These are phyloP conservation scores for Aspergillus piperis DNA, from an alignment of 2,329 filamentous ascomycete genomes.

Conservation along the genomic window DNA sequence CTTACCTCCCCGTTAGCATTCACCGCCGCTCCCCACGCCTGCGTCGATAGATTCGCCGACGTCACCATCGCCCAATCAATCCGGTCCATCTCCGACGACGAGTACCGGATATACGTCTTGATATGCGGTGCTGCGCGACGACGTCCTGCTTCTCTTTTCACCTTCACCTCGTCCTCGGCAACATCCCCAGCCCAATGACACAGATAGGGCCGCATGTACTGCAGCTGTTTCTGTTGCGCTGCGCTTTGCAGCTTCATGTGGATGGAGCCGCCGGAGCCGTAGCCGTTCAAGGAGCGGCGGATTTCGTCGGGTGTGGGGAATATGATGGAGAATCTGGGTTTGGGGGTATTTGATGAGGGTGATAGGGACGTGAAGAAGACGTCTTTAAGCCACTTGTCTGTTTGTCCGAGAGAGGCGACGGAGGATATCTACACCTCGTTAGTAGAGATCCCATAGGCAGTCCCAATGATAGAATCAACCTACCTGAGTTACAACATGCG, in stretches of 20 bases:
- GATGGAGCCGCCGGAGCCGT: constrained; percentile 74
- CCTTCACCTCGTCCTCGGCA: neutral
- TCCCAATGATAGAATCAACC: neutral
- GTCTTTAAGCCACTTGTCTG: constrained; percentile 70
- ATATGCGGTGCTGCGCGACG: constrained; percentile 78
- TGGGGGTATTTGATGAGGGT: constrained; percentile 17
- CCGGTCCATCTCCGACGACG: constrained; percentile 33
- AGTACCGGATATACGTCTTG: constrained; percentile 79
- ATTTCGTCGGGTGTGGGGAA: constrained; percentile 83
- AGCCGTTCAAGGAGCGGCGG: constrained; percentile 73
- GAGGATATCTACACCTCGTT: constrained; percentile 68
- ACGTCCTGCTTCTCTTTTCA: constrained; percentile 57
- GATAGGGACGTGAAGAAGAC: constrained; percentile 58
- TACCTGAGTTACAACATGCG: constrained; percentile 44
- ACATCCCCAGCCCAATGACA: constrained; percentile 73
- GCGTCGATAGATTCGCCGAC: constrained; percentile 87
- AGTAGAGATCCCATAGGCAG: neutral
- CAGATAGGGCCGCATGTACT: constrained; percentile 69
- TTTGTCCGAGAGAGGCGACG: constrained; percentile 73
- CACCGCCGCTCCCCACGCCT: constrained; percentile 76
- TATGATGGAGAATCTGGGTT: constrained; percentile 65
- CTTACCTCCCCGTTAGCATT: constrained; percentile 63
- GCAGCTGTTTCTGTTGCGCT: constrained; percentile 71
- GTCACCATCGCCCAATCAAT: constrained; percentile 87
- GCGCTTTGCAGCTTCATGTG: constrained; percentile 74